phyloP scores from a whole-genome alignment of 768 basidiomycete genomes.

The Calocera cornea region DNA sequence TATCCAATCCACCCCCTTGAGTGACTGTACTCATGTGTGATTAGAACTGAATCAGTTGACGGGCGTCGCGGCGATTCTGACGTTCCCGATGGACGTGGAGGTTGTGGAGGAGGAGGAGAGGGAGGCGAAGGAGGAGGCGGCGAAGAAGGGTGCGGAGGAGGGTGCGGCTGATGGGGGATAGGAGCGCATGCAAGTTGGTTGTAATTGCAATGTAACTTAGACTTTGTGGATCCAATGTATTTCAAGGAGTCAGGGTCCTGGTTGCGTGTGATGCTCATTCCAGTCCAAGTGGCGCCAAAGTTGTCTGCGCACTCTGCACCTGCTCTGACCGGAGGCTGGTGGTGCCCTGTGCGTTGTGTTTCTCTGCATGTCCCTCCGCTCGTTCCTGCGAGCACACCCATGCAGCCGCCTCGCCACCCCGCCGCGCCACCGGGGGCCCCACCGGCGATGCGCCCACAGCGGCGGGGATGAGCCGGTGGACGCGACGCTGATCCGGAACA shows the following conservation, averaged over 20 bases:
- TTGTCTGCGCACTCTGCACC: neutral
- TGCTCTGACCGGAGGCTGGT: too few relatives aligned
- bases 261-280: neutral
- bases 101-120: constrained; percentile 86
- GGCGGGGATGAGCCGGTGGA: neutral
- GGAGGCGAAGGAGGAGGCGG: constrained; percentile 36
- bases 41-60: constrained; percentile 90
- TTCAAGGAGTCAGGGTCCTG: too few relatives aligned
- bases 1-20: neutral
- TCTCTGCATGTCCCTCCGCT: neutral
- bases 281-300: neutral
- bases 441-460: neutral
- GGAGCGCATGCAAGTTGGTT: neutral
- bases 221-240: too few relatives aligned
- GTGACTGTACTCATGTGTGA: neutral
- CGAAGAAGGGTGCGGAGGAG: constrained; percentile 18
- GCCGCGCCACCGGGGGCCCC: neutral
- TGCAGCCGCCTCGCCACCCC: neutral
- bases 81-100: constrained; percentile 90
- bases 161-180: neutral
- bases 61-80: constrained; percentile 88
- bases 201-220: neutral
- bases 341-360: neutral
- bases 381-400: neutral
- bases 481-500: constrained; percentile 40